Evolutionary conservation across 345 rosid species (phyloP).

Genomic region (Salix dunnii): DNA sequence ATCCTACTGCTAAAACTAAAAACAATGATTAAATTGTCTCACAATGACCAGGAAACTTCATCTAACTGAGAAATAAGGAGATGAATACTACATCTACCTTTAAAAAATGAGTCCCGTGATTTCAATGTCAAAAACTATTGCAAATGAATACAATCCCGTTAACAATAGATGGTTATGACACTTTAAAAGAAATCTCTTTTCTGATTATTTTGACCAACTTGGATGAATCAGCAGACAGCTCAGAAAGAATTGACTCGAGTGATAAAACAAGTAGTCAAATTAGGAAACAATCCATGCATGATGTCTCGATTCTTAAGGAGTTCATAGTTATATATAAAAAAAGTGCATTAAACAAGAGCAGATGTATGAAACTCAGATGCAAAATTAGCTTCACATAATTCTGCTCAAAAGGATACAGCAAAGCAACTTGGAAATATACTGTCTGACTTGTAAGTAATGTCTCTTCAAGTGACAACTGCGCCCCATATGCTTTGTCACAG

Average conservation of each 20-base stretch:
- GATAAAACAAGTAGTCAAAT: neutral
- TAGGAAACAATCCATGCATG: neutral
- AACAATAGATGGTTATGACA: neutral
- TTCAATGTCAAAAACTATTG: neutral
- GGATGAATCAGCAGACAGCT: neutral
- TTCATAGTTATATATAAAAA: neutral
- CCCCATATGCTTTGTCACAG: constrained; percentile 98
- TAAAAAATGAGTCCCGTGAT: no score
- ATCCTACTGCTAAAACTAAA: no score
- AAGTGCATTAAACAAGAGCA: neutral
- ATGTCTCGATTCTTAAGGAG: neutral
- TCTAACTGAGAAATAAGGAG: no score
- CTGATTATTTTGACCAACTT: neutral
- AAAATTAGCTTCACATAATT: neutral
- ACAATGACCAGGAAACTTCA: no score
- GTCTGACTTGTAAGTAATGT: constrained; percentile 82
- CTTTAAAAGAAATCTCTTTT: neutral
- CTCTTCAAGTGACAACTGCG: constrained; percentile 91
- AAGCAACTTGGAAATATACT: constrained; percentile 96
- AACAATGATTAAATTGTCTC: no score
- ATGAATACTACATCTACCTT: no score
- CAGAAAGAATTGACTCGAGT: neutral
- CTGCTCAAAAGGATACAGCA: constrained; percentile 79
- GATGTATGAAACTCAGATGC: neutral
- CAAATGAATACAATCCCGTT: neutral